Conservation (phyloP, 208 protist genomes). For the Trypanosomatidae sp. region DNA sequence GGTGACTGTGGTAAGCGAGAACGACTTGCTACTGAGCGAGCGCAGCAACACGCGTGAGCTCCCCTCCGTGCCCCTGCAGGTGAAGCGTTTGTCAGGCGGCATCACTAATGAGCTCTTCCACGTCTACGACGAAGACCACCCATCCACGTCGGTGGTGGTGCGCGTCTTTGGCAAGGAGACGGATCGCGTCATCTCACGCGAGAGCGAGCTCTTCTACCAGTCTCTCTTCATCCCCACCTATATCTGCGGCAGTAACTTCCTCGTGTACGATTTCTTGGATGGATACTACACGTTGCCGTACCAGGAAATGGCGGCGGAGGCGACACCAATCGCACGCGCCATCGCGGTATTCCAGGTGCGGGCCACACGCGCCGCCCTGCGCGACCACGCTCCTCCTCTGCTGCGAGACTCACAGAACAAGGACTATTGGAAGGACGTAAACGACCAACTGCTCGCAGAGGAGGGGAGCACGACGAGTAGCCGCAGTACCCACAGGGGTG, state of each 20-base stretch:
- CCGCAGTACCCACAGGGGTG: not conserved
- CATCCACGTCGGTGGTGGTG: slow-evolving; percentile 67
- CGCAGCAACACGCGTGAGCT: not conserved
- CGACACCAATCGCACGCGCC: slow-evolving; percentile 46
- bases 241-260: slow-evolving; percentile 75
- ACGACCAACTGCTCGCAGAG: slow-evolving; percentile 9
- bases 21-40: slow-evolving; percentile 32
- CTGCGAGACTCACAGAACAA: slow-evolving; percentile 38
- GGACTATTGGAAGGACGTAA: slow-evolving; percentile 28
- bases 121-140: slow-evolving; percentile 56
- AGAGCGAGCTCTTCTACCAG: slow-evolving; percentile 91
- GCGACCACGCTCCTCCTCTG: slow-evolving; percentile 41
- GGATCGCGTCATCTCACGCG: slow-evolving; percentile 84
- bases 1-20: slow-evolving; percentile 40
- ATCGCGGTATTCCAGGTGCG: slow-evolving; percentile 77
- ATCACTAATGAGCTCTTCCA: slow-evolving; percentile 92
- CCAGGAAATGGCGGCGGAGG: slow-evolving; percentile 61
- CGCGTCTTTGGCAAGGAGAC: slow-evolving; percentile 91
- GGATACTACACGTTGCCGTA: slow-evolving; percentile 65
- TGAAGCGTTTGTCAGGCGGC: slow-evolving; percentile 75
- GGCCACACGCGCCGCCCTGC: slow-evolving; percentile 61
- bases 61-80: slow-evolving; percentile 34
- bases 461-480: slow-evolving; percentile 1
- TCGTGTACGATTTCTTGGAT: slow-evolving; percentile 81
- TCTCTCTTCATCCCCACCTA: slow-evolving; percentile 82